phyloP scores from a whole-genome alignment of 345 rosid genomes.

The Lepidium didymum region DNA sequence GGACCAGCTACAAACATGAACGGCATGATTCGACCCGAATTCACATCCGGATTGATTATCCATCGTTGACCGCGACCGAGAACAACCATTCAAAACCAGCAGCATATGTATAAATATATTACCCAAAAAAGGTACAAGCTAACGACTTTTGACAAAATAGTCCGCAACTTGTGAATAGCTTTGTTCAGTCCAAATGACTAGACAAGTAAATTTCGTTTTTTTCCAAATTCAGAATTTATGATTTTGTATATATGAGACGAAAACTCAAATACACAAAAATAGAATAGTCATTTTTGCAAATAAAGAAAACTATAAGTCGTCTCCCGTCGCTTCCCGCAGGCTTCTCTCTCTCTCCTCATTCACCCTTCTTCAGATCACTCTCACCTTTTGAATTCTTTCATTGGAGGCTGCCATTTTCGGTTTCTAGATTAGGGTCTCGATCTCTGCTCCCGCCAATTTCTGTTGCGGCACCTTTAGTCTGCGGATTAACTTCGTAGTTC shows the following conservation, averaged over 20 bases:
- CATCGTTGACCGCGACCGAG: neutral
- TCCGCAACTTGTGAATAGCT: neutral
- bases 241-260: neutral
- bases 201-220: neutral
- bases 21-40: neutral
- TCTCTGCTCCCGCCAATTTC: neutral
- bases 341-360: slow-evolving; percentile 4
- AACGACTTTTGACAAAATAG: neutral
- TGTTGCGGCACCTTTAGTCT: neutral
- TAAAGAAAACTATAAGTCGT: slow-evolving; percentile 16
- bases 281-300: slow-evolving; percentile 4
- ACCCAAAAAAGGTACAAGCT: neutral
- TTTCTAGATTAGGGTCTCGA: slow-evolving; percentile 2
- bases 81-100: neutral
- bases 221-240: neutral
- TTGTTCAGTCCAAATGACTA: neutral
- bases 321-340: slow-evolving; percentile 17
- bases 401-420: neutral
- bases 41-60: neutral
- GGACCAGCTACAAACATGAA: slow-evolving; percentile 4
- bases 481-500: neutral
- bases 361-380: slow-evolving; percentile 9
- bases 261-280: slow-evolving; percentile 1
- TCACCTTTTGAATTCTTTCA: slow-evolving; percentile 14
- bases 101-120: neutral